phyloP scores from a whole-genome alignment of 768 basidiomycete genomes.

The Xerocomellus chrysenteron region DNA sequence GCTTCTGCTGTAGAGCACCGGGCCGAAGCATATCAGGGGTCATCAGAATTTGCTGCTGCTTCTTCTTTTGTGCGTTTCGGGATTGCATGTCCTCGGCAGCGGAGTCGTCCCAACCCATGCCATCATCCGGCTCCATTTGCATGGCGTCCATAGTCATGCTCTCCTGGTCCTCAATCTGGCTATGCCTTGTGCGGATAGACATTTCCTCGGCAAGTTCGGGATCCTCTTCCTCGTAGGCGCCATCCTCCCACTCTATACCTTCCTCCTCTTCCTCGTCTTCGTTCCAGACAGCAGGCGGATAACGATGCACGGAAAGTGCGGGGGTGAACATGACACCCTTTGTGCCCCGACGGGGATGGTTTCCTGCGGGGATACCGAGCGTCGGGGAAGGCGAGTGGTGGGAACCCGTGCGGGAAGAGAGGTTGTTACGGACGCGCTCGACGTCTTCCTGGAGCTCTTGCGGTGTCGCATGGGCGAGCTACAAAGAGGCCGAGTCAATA shows the following conservation, averaged over 20 bases:
- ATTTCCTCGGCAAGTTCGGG: constrained; percentile 58
- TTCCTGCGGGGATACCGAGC: constrained; percentile 36
- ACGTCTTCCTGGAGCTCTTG: constrained; percentile 59
- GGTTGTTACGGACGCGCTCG: constrained; percentile 53
- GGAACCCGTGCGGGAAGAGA: constrained; percentile 48
- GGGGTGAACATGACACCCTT: constrained; percentile 73
- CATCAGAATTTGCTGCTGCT: constrained; percentile 17
- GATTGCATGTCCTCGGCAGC: constrained; percentile 53
- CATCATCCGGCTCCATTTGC: constrained; percentile 73
- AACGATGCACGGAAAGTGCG: constrained; percentile 65
- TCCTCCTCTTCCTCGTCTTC: constrained; percentile 68
- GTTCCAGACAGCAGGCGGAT: constrained; percentile 80
- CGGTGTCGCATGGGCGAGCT: constrained; percentile 36
- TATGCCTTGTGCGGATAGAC: constrained; percentile 41
- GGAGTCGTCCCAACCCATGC: constrained; percentile 84
- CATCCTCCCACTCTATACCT: constrained; percentile 58
- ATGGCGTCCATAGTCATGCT: constrained; percentile 30
- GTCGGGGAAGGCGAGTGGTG: constrained; percentile 50
- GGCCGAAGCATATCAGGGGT: constrained; percentile 40
- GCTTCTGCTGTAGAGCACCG: constrained; percentile 29
- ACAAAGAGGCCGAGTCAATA: background rate
- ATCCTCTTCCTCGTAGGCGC: constrained; percentile 70
- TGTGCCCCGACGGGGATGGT: constrained; percentile 24
- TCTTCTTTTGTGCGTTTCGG: constrained; percentile 28
- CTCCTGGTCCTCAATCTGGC: constrained; percentile 32